Evolutionary conservation across 441 rosid genomes (phyloP).

Genomic region (Macaranga tanarius): DNA sequence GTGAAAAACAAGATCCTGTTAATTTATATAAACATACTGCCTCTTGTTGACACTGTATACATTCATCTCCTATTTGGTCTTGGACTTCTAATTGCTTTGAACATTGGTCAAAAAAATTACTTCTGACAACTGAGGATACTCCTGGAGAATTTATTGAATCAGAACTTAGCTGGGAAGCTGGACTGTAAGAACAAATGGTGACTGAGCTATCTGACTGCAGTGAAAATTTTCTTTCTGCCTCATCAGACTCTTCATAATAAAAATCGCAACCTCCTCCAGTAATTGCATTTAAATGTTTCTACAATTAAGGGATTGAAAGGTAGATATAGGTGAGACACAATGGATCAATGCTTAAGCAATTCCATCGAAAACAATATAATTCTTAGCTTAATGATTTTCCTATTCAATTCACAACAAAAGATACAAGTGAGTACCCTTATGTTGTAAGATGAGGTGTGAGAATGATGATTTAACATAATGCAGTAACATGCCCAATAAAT

Average conservation of each 20-base stretch:
- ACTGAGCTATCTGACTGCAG: slow-evolving; percentile 21
- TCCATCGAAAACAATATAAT: background rate
- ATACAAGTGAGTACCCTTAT: background rate
- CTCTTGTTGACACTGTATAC: slow-evolving; percentile 1
- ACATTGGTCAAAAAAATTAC: background rate
- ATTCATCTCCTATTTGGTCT: slow-evolving; percentile 14
- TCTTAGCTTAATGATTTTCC: background rate
- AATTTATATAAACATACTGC: slow-evolving; percentile 15
- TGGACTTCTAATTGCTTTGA: slow-evolving; percentile 11
- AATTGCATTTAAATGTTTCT: slow-evolving; percentile 20
- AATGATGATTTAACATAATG: background rate
- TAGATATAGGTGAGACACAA: background rate
- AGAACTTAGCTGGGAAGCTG: slow-evolving; percentile 12
- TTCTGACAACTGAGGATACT: slow-evolving; percentile 11
- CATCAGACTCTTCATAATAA: slow-evolving; percentile 26
- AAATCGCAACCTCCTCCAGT: slow-evolving; percentile 10
- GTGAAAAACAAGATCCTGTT: slow-evolving; percentile 14
- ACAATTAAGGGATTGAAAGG: slow-evolving; percentile 3
- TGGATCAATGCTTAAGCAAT: background rate
- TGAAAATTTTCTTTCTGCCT: slow-evolving; percentile 19
- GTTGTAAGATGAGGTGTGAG: background rate
- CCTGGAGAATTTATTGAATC: slow-evolving; percentile 12
- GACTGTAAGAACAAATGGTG: slow-evolving; percentile 8
- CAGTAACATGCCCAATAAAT: background rate
- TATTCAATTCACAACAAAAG: background rate